Conservation (phyloP, 139 green algal genomes). For the Raphidocelis subcapitata region DNA sequence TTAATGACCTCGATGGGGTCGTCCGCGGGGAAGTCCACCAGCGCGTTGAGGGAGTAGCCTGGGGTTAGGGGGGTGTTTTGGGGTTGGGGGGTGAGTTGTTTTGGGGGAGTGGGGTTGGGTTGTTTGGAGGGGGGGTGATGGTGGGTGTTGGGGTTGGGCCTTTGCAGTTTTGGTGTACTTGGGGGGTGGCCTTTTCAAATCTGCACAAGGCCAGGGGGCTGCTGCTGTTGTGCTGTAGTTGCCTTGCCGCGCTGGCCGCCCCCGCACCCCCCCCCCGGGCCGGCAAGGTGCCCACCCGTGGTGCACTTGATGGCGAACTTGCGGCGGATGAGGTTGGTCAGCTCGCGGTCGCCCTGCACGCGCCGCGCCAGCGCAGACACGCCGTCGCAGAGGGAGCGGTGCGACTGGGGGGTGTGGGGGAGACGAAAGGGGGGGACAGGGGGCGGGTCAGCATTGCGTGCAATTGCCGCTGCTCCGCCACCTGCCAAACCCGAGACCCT, state of each 20-base stretch:
- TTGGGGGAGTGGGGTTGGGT: too few species aligned
- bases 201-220: too few species aligned
- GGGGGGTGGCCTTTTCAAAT: too few species aligned
- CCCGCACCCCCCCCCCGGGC: too few species aligned
- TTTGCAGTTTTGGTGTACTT: too few species aligned
- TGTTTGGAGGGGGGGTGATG: too few species aligned
- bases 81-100: too few species aligned
- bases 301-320: conserved; percentile 99
- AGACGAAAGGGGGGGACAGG: not conserved
- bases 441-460: not conserved
- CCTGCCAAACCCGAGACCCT: too few species aligned
- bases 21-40: conserved; percentile 90
- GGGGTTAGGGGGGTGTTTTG: not conserved
- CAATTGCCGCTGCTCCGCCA: not conserved
- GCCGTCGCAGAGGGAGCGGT: conserved; percentile 73
- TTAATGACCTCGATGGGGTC: conserved; percentile 98
- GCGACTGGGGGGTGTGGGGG: conserved; percentile 38
- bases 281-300: too few species aligned
- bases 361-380: conserved; percentile 70
- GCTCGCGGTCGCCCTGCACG: conserved; percentile 82
- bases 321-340: conserved; percentile 87
- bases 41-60: conserved; percentile 87
- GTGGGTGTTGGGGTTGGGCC: too few species aligned
- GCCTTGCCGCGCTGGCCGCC: too few species aligned
- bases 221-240: too few species aligned